A percentile compares a stretch with the other conserved stretches of the same genome.
phyloP scores from a whole-genome alignment of 148 eudicot species.

The Cornus controversa region DNA sequence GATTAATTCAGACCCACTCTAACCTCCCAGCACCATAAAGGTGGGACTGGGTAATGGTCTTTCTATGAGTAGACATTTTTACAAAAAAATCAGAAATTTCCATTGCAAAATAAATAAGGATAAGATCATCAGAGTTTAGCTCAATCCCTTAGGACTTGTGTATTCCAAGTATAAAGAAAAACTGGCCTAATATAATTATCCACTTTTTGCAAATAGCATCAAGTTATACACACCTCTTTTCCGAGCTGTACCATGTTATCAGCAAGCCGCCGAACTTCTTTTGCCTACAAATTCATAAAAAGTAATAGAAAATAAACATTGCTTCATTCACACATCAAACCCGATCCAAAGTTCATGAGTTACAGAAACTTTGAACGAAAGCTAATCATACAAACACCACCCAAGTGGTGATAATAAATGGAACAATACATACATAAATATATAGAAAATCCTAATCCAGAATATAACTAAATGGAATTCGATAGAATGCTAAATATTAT shows the following conservation, averaged over 20 bases:
- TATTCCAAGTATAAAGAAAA: not conserved
- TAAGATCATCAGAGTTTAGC: not conserved
- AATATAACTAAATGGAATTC: no score
- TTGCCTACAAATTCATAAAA: constrained; percentile 47
- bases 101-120: not conserved
- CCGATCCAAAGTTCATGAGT: not conserved
- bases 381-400: not conserved
- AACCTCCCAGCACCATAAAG: no score
- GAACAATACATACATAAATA: no score
- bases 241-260: constrained; percentile 95
- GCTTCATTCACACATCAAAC: no score
- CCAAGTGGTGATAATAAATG: not conserved
- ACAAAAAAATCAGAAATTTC: no score
- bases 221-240: constrained; percentile 64
- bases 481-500: not conserved
- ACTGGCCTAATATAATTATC: not conserved
- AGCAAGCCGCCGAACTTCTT: constrained; percentile 92
- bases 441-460: not conserved
- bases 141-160: not conserved
- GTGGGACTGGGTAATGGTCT: no score
- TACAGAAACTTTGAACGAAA: not conserved
- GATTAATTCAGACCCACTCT: no score
- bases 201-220: not conserved
- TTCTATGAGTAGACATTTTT: no score
- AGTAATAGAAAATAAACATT: no score